phyloP scores from a whole-genome alignment of 225 moss, liverwort and hornwort species.

The Marchantia polymorpha region DNA sequence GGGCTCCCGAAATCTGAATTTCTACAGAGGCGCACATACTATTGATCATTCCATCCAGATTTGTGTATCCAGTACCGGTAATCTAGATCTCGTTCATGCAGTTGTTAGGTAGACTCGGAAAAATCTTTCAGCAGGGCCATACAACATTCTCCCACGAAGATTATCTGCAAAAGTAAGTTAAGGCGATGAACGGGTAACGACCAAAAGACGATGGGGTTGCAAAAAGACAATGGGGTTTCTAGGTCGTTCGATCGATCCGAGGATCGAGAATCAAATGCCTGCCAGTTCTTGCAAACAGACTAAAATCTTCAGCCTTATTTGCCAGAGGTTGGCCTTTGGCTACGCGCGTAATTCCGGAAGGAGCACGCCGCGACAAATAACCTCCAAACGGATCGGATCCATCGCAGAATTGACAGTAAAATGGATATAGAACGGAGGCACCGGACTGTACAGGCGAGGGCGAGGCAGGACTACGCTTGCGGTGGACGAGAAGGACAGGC shows the following conservation, averaged over 20 bases:
- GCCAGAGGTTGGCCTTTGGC: background rate
- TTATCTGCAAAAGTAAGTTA: background rate
- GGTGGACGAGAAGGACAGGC: background rate
- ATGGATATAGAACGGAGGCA: background rate
- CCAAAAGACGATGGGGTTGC: too few relatives aligned
- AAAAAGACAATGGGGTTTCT: background rate
- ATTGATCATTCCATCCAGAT: background rate
- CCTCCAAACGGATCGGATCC: background rate
- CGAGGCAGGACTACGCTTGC: background rate
- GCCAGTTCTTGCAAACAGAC: background rate
- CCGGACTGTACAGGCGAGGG: too few relatives aligned
- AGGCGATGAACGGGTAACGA: background rate
- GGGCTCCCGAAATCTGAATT: background rate
- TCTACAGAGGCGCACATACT: background rate
- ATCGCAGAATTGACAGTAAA: background rate
- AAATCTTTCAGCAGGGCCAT: background rate
- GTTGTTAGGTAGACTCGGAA: background rate
- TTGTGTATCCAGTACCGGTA: background rate
- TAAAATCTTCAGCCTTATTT: background rate
- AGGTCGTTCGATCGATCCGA: background rate
- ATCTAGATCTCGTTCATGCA: background rate
- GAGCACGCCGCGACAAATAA: background rate
- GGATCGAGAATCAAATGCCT: background rate
- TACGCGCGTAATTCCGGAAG: background rate
- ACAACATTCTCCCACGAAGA: background rate